Conservation (phyloP, 2,329 filamentous ascomycete species). For the Colletotrichum abscissum region DNA sequence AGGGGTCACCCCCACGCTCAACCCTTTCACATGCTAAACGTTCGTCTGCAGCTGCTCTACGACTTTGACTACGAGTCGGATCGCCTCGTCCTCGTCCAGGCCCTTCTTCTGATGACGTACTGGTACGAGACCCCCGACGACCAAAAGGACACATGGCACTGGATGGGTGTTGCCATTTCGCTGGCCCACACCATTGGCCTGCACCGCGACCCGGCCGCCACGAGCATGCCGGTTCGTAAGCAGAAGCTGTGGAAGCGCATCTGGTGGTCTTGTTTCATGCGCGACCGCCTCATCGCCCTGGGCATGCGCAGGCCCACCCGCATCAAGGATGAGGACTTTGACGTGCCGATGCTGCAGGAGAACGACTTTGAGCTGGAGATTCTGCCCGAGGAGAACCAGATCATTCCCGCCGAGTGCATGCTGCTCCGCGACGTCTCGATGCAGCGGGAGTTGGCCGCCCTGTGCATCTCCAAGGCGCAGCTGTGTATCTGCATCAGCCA, state of each 20-base stretch:
- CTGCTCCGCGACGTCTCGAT: conserved; percentile 76
- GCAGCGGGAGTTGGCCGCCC: conserved; percentile 82
- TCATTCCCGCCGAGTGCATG: conserved; percentile 77
- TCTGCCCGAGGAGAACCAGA: conserved; percentile 74
- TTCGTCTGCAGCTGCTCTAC: conserved; percentile 76
- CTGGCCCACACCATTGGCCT: conserved; percentile 93
- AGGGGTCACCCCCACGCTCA: conserved; percentile 16
- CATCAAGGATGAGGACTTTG: conserved; percentile 93
- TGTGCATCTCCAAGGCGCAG: conserved; percentile 94
- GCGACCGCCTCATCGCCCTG: conserved; percentile 89
- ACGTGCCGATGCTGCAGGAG: conserved; percentile 89
- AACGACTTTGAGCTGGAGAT: conserved; percentile 84
- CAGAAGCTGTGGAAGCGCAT: conserved; percentile 93
- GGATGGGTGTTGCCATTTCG: conserved; percentile 97
- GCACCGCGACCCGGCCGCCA: conserved; percentile 84
- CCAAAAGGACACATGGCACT: conserved; percentile 98
- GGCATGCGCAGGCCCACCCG: conserved; percentile 93
- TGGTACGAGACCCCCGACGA: conserved; percentile 98
- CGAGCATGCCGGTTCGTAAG: conserved; percentile 77
- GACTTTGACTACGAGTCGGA: conserved; percentile 96
- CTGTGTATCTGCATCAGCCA: conserved; percentile 90
- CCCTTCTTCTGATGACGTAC: conserved; percentile 91
- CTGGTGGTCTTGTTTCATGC: conserved; percentile 98
- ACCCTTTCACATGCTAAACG: conserved; percentile 41
- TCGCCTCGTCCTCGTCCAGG: conserved; percentile 88